These are phyloP conservation scores for Grifola frondosa DNA, from an alignment of 1,284 basidiomycete genomes.

Conservation along the genomic window DNA sequence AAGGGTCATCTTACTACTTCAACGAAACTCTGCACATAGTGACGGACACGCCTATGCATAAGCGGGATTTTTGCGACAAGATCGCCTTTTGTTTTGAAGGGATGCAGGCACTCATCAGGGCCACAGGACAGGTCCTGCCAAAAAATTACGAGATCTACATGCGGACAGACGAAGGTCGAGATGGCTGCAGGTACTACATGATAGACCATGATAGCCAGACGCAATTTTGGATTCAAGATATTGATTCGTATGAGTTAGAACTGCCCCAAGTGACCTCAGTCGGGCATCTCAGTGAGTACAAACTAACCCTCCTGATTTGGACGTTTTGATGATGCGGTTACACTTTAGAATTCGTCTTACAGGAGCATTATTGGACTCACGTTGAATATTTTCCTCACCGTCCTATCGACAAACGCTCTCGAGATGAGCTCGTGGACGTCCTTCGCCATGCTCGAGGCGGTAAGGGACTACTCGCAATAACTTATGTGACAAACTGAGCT, in stretches of 20 bases:
- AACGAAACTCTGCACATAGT: slow-evolving; percentile 17
- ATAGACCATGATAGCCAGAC: slow-evolving; percentile 25
- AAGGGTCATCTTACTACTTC: slow-evolving; percentile 27
- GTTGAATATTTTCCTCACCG: slow-evolving; percentile 31
- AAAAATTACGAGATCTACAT: slow-evolving; percentile 24
- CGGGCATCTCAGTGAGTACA: slow-evolving; percentile 24
- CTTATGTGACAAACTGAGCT: background rate
- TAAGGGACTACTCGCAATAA: slow-evolving; percentile 6
- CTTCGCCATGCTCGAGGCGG: slow-evolving; percentile 25
- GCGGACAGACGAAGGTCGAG: slow-evolving; percentile 12
- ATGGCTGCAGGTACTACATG: slow-evolving; percentile 28
- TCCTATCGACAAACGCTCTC: slow-evolving; percentile 5
- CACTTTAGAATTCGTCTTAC: slow-evolving; percentile 20
- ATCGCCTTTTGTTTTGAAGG: slow-evolving; percentile 9
- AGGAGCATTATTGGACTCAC: slow-evolving; percentile 33
- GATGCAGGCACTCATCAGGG: background rate
- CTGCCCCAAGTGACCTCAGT: slow-evolving; percentile 20
- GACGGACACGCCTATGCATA: slow-evolving; percentile 21
- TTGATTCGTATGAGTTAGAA: slow-evolving; percentile 19
- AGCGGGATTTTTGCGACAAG: slow-evolving; percentile 1
- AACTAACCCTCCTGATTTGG: background rate
- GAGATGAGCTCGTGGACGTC: slow-evolving; percentile 18
- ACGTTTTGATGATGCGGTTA: background rate
- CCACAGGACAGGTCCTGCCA: slow-evolving; percentile 8
- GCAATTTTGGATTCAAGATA: slow-evolving; percentile 27